phyloP scores from a whole-genome alignment of 495 filamentous ascomycete species.

The Mytilinidion resinicola region DNA sequence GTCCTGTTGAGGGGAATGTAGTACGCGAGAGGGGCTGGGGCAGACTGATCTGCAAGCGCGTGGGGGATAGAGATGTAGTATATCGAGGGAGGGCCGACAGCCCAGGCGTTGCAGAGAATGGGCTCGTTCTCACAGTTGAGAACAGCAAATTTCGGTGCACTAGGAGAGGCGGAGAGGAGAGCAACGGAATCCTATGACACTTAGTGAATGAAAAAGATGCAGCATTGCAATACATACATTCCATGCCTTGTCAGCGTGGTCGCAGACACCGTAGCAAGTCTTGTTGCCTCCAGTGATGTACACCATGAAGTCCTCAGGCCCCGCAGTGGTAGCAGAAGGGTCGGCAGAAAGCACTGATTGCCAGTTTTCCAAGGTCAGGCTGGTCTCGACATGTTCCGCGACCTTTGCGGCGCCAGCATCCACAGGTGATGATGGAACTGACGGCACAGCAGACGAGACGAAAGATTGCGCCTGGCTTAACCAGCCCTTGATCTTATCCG shows the following conservation, averaged over 20 bases:
- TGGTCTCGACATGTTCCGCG: conserved; percentile 45
- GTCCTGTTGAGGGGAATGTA: conserved; percentile 36
- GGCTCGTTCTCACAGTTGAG: conserved; percentile 74
- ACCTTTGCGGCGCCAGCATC: conserved; percentile 50
- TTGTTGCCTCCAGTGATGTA: conserved; percentile 79
- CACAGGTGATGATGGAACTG: conserved; percentile 40
- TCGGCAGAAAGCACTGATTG: conserved; percentile 59
- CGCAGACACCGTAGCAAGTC: conserved; percentile 70
- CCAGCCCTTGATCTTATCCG: conserved; percentile 60
- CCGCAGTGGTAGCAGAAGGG: conserved; percentile 43
- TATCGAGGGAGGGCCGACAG: conserved; percentile 60
- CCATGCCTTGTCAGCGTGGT: conserved; percentile 47
- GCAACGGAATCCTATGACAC: conserved; percentile 56
- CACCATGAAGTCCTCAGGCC: conserved; percentile 72
- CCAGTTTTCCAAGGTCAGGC: conserved; percentile 69
- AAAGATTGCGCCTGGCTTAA: conserved; percentile 55
- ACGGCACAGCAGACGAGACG: conserved; percentile 45
- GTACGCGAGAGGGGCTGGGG: conserved; percentile 33
- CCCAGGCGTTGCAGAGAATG: conserved; percentile 79
- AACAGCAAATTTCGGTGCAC: conserved; percentile 62
- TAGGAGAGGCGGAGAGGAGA: conserved; percentile 58
- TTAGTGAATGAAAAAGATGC: conserved; percentile 23
- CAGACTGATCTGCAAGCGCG: conserved; percentile 42
- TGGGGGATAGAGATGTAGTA: conserved; percentile 69
- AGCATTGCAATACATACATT: conserved; percentile 41